These are phyloP conservation scores for Mangifera indica DNA, from an alignment of 345 rosid species.

Conservation along the genomic window DNA sequence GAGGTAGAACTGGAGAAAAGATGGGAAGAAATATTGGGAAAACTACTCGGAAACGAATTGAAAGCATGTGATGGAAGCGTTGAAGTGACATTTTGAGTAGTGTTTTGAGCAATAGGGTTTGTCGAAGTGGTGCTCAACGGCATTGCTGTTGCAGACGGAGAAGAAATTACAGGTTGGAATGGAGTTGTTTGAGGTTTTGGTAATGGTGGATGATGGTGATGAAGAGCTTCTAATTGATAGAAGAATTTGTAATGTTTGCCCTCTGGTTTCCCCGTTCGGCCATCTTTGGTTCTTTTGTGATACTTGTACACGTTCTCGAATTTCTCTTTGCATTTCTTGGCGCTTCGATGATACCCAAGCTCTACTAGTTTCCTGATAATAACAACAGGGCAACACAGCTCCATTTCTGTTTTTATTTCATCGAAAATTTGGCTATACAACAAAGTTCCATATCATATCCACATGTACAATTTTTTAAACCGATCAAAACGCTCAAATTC, in stretches of 20 bases:
- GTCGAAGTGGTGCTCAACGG: too few relatives aligned
- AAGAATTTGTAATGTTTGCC: slow-evolving; percentile 45
- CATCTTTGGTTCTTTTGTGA: slow-evolving; percentile 55
- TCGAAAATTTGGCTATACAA: slow-evolving; percentile 18
- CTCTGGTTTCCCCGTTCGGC: slow-evolving; percentile 39
- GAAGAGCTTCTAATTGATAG: slow-evolving; percentile 45
- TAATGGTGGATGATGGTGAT: slow-evolving; percentile 3
- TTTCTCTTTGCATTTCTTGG: slow-evolving; percentile 58
- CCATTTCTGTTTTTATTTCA: slow-evolving; percentile 3
- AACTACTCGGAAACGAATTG: too few relatives aligned
- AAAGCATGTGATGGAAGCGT: neutral
- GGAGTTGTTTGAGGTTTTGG: slow-evolving; percentile 10
- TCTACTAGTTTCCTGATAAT: slow-evolving; percentile 44
- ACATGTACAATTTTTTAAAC: slow-evolving; percentile 1
- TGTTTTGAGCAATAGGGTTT: too few relatives aligned
- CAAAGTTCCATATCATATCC: neutral
- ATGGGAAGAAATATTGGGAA: slow-evolving; percentile 33
- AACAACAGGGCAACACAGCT: slow-evolving; percentile 12
- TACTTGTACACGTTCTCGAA: slow-evolving; percentile 56
- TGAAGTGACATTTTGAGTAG: neutral
- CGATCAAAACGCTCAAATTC: too few relatives aligned
- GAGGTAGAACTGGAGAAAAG: slow-evolving; percentile 58
- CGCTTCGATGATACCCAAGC: slow-evolving; percentile 56
- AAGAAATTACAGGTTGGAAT: too few relatives aligned
- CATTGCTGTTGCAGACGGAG: too few relatives aligned